Evolutionary conservation across 371 early-diverging fungal genomes (phyloP), one percentile per base, ranked within the genome.

Genomic region (Smittium mucronatum): DNA sequence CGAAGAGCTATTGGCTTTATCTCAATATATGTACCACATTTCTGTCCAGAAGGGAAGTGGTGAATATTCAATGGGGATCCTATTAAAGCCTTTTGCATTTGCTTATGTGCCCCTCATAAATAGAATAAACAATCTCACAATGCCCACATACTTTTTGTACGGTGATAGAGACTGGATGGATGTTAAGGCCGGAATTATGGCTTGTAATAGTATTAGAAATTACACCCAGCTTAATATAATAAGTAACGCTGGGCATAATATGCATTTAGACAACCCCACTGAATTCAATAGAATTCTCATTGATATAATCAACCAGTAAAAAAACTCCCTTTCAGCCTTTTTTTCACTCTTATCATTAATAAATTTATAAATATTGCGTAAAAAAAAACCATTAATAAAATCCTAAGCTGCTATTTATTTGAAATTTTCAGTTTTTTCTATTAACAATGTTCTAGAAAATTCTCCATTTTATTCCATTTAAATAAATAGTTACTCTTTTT

Each of bases 141-240:
- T 93, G 85, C 93, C 94, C 0, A 88, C 88, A 0, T 81, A 84
- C 26, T 93, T 94, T 74, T 77, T 93, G 63, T 94, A 90, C 73
- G 92, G 92, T 30, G 78, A 78, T 36, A 72, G 75, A 60, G 96
- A 95, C 82, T 95, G 94, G 94, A 94, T 95, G 93, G 93, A 94
- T 72, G 84, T 84, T 69, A 77, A 80, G n/a, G 85, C 86, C 26
- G 94, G 91, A 34, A 82, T 86, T 64, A 75, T 83, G 60, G 88
- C 85, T 5, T 81, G 74, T 34, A 70, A 75, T 21, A 64, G 72
- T 8, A 88, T 90, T 85, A 76, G 73, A 2, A 86, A 86, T 33
- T 64, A 83, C 2, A 72, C 84, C 26, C 71, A 81, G 17, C 58
- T 79, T 60, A 59, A 64, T 58, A 70, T 68, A 57, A 75, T 89